Evolutionary conservation across 1,284 basidiomycete genomes (phyloP), one percentile per base, ranked within the genome.

Genomic region (Cystobasidium sp.): DNA sequence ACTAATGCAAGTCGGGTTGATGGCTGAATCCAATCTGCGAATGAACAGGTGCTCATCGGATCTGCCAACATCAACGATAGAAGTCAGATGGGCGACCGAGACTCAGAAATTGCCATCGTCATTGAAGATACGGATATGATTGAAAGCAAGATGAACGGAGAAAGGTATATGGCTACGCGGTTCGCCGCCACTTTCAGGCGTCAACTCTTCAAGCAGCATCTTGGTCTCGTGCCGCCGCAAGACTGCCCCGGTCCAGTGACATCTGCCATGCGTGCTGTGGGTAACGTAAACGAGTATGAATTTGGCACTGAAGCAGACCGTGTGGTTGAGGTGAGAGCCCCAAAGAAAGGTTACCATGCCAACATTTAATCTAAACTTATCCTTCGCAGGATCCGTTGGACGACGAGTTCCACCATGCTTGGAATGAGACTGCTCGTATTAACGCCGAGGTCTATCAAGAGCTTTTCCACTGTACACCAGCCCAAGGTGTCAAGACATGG

Each of bases 41-140:
- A 49, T 49, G 8, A 31, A 52, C 49, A 59, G 59, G 68, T 76
- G 3, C 74, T 93, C 89, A 90, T 93, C 86, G 92, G 92, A 49
- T 92, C 90, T 37, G 92, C 92, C 6, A 94, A 97, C 81, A 83
- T 96, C 78, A 97, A 97, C 79, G 92, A 94, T 78, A 89, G 92
- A 43, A 90, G 88, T 76, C 90, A 92, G 82, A 89, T 90, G 86
- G 94, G 94, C 41, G 89, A 95, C 79, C 92, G 93, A 46, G 94
- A 97, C 82, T 94, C 92, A 0, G 94, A 97, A 83, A 96, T 97
- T 78, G 92, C 91, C 0, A 83, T 95, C 6, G 88, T 97, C 18
- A 90, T 96, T 37, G 93, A 97, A 82, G 94, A 97, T 80, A 84
- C 86, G 1, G 92, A 96, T 69, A 84, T 88, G 84, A 85, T 97